Conservation (phyloP, 2,329 filamentous ascomycete species). For the Aureobasidium sp. region DNA sequence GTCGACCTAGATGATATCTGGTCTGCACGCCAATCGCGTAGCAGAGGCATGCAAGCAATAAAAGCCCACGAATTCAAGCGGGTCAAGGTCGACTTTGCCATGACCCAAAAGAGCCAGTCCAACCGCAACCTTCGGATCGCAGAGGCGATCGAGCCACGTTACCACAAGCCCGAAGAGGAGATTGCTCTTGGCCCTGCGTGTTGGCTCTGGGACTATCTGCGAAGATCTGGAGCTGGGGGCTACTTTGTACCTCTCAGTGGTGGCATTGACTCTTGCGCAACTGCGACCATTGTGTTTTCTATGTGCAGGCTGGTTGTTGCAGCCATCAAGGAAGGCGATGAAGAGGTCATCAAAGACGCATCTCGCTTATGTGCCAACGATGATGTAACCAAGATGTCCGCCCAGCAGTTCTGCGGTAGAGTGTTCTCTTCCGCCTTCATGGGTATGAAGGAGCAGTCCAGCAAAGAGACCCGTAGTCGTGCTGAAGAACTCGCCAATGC, state of each 20-base stretch:
- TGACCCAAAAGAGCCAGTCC: constrained; percentile 26
- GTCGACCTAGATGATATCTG: constrained; percentile 62
- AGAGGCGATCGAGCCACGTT: constrained; percentile 39
- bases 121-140: constrained; percentile 17
- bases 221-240: constrained; percentile 44
- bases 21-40: constrained; percentile 48
- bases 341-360: constrained; percentile 48
- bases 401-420: constrained; percentile 51
- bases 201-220: constrained; percentile 59
- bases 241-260: constrained; percentile 52
- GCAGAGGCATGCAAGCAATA: constrained; percentile 52
- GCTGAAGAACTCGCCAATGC: constrained; percentile 51
- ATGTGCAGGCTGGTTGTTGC: constrained; percentile 48
- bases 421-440: constrained; percentile 61
- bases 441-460: constrained; percentile 59
- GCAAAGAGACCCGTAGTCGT: constrained; percentile 56
- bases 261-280: constrained; percentile 54
- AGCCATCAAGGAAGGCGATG: constrained; percentile 43
- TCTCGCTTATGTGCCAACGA: constrained; percentile 46
- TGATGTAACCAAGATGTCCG: constrained; percentile 40
- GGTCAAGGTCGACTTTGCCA: constrained; percentile 36
- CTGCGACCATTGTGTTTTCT: constrained; percentile 39
- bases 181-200: constrained; percentile 57
- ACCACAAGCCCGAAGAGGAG: constrained; percentile 57
- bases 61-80: constrained; percentile 38